phyloP scores from a whole-genome alignment of 352 stramenopile genomes.

The Pythium rhizo-oryzae region DNA sequence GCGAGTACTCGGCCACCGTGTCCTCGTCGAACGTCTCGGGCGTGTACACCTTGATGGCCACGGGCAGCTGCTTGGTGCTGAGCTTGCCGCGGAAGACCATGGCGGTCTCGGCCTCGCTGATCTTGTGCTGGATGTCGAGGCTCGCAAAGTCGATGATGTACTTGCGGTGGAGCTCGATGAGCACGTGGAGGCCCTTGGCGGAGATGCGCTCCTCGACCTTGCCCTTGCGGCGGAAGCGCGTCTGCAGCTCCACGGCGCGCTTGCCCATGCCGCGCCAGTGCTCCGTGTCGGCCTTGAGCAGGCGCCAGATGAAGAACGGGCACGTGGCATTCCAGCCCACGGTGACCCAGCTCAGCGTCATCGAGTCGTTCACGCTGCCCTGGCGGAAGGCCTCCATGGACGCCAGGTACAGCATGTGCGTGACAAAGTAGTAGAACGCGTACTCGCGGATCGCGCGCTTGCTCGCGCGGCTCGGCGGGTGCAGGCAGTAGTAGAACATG shows the following conservation, averaged over 20 bases:
- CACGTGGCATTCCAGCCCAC: slow-evolving; percentile 35
- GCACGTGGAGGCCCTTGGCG: slow-evolving; percentile 45
- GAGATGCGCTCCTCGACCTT: slow-evolving; percentile 47
- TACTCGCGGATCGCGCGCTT: slow-evolving; percentile 19
- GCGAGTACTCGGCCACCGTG: slow-evolving; percentile 44
- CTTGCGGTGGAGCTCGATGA: slow-evolving; percentile 52
- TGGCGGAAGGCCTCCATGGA: slow-evolving; percentile 27
- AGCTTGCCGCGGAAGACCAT: slow-evolving; percentile 52
- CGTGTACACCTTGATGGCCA: slow-evolving; percentile 70
- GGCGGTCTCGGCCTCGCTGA: slow-evolving; percentile 44
- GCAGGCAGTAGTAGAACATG: slow-evolving; percentile 30
- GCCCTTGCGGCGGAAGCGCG: slow-evolving; percentile 27
- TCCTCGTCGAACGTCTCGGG: slow-evolving; percentile 49
- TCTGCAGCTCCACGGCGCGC: slow-evolving; percentile 32
- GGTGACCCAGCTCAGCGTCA: slow-evolving; percentile 31
- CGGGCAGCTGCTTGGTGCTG: slow-evolving; percentile 30
- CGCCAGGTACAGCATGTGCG: slow-evolving; percentile 20
- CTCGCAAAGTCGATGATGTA: slow-evolving; percentile 61
- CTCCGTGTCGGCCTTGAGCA: slow-evolving; percentile 39
- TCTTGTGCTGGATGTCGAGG: slow-evolving; percentile 41
- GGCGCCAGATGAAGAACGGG: slow-evolving; percentile 43
- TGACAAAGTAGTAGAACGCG: slow-evolving; percentile 26
- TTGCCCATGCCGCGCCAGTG: slow-evolving; percentile 38
- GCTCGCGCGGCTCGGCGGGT: slow-evolving; percentile 21
- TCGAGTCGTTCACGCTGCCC: slow-evolving; percentile 17